Evolutionary conservation across 805 yeast species (phyloP).

Genomic region (Candida chauliodis): DNA sequence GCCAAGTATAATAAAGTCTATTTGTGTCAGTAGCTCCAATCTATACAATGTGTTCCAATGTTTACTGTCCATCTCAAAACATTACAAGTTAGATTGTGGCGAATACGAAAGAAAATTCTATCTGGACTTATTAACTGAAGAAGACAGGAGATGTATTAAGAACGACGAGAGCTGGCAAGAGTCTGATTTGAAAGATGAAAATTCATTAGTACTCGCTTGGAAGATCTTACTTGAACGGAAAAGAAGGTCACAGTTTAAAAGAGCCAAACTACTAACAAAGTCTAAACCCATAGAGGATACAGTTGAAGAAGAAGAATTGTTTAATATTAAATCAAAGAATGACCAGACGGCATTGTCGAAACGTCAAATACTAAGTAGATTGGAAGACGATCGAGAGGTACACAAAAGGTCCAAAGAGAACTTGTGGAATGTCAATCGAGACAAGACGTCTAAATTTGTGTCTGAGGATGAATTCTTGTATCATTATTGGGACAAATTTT

Average conservation of each 20-base stretch:
- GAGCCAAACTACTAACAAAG: slow-evolving; percentile 38
- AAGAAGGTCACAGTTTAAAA: slow-evolving; percentile 50
- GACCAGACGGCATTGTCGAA: slow-evolving; percentile 23
- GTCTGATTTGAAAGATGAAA: slow-evolving; percentile 16
- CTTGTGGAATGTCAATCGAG: slow-evolving; percentile 65
- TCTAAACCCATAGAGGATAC: slow-evolving; percentile 20
- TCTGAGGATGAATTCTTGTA: slow-evolving; percentile 36
- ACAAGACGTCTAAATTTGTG: slow-evolving; percentile 24
- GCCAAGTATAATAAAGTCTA: slow-evolving; percentile 31
- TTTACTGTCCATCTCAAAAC: slow-evolving; percentile 34
- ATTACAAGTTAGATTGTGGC: slow-evolving; percentile 27
- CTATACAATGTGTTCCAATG: slow-evolving; percentile 33
- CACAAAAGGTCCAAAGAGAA: slow-evolving; percentile 81
- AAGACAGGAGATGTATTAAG: slow-evolving; percentile 31
- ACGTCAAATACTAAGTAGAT: slow-evolving; percentile 65
- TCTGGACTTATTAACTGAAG: slow-evolving; percentile 27
- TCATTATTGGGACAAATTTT: slow-evolving; percentile 49
- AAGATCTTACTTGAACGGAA: slow-evolving; percentile 42
- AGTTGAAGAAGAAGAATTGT: slow-evolving; percentile 25
- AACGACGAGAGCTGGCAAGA: slow-evolving; percentile 23
- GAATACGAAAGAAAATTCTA: slow-evolving; percentile 23
- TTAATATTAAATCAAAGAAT: slow-evolving; percentile 20
- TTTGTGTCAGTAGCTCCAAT: slow-evolving; percentile 33
- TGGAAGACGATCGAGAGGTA: slow-evolving; percentile 92
- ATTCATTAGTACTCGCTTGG: slow-evolving; percentile 43